Evolutionary conservation across 768 basidiomycete species (phyloP).

Genomic region (Lentinula aciculospora): DNA sequence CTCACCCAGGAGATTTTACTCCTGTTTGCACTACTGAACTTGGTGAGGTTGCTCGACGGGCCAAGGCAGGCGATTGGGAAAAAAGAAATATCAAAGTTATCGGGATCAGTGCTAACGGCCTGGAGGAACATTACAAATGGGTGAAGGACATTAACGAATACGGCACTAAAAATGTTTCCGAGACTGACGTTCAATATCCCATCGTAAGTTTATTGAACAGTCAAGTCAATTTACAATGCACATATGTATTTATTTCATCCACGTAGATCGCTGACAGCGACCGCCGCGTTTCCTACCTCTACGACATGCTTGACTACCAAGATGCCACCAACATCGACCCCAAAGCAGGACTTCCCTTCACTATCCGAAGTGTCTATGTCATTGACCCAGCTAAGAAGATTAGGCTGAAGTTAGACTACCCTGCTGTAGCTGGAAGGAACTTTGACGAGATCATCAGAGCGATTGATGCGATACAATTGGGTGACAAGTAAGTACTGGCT

Average conservation of each 20-base stretch:
- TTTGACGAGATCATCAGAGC: conserved; percentile 70
- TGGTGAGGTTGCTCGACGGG: conserved; percentile 86
- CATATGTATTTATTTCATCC: not conserved
- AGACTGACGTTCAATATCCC: conserved; percentile 82
- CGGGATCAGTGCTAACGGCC: conserved; percentile 87
- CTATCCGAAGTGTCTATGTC: conserved; percentile 94
- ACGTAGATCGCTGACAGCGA: conserved; percentile 86
- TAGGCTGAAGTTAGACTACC: conserved; percentile 85
- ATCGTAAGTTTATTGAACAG: conserved; percentile 52
- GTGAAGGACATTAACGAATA: conserved; percentile 81
- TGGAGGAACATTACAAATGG: conserved; percentile 84
- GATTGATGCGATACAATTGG: conserved; percentile 90
- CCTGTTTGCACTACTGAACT: conserved; percentile 97
- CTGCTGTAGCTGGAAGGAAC: conserved; percentile 93
- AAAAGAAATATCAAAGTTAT: conserved; percentile 91
- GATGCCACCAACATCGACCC: conserved; percentile 85
- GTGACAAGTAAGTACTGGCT: conserved; percentile 48
- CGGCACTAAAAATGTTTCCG: conserved; percentile 57
- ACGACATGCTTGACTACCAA: conserved; percentile 96
- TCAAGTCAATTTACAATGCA: not conserved
- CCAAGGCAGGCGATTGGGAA: conserved; percentile 63
- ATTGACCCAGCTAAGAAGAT: conserved; percentile 97
- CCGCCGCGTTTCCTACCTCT: conserved; percentile 76
- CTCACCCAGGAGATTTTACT: conserved; percentile 92
- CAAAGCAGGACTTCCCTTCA: conserved; percentile 85